These are phyloP conservation scores for Excoecaria agallocha DNA, from an alignment of 345 rosid species.

Conservation along the genomic window DNA sequence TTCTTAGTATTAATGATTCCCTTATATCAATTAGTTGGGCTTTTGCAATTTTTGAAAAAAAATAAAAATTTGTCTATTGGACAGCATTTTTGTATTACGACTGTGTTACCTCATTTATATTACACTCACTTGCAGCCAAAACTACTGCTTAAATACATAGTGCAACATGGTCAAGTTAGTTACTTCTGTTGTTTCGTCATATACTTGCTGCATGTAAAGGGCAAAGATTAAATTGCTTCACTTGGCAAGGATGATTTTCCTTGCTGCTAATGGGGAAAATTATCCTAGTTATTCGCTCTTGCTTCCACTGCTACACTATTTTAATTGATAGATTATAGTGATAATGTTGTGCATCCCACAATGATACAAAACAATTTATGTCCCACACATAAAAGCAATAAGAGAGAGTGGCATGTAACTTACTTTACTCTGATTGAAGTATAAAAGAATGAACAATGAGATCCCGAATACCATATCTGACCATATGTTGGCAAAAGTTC, in stretches of 20 bases:
- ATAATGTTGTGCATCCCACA: neutral
- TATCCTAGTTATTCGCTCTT: neutral
- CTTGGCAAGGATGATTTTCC: neutral
- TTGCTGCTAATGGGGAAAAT: neutral
- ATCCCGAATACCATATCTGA: conserved; percentile 89
- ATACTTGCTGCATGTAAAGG: neutral
- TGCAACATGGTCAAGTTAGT: neutral
- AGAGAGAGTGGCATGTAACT: conserved; percentile 25
- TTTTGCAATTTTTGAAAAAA: no score
- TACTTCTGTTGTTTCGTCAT: neutral
- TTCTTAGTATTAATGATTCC: no score
- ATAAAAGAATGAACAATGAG: conserved; percentile 70
- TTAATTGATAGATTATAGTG: conserved; percentile 6
- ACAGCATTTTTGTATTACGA: no score
- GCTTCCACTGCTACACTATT: neutral
- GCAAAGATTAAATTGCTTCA: neutral
- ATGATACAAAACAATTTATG: neutral
- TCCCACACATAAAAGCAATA: neutral
- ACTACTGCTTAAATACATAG: neutral
- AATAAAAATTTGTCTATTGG: no score
- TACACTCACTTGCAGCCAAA: no score
- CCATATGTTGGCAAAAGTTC: conserved; percentile 93
- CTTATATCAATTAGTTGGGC: no score
- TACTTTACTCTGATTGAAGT: conserved; percentile 81
- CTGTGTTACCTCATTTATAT: no score